Evolutionary conservation across 257 asterid genomes (phyloP).

Genomic region (Osmanthus fragrans): DNA sequence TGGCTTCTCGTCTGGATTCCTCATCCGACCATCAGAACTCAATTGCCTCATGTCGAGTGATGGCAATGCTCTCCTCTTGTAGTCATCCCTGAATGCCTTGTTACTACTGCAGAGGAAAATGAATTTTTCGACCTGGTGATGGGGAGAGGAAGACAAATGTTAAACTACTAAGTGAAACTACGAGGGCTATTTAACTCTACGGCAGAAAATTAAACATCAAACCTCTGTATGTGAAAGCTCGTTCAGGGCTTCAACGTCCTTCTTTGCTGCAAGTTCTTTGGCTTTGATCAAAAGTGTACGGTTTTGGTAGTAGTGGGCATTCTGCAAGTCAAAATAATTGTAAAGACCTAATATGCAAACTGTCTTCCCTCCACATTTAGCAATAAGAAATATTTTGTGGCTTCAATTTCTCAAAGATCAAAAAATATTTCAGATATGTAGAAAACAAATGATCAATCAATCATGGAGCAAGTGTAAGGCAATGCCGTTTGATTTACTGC

Average conservation of each 20-base stretch:
- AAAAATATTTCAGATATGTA: not conserved
- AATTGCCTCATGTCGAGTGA: constrained; percentile 76
- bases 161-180: not conserved
- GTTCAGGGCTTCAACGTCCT: constrained; percentile 62
- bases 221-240: constrained; percentile 73
- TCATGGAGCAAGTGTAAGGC: not conserved
- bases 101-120: constrained; percentile 51
- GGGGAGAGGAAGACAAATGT: not conserved
- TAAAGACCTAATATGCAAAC: not conserved
- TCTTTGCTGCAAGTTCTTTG: constrained; percentile 72
- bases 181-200: not conserved
- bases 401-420: not conserved
- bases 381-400: not conserved
- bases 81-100: constrained; percentile 72
- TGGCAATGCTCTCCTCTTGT: constrained; percentile 60
- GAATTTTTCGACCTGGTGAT: constrained; percentile 62
- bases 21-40: constrained; percentile 72
- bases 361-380: not conserved
- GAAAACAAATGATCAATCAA: not conserved
- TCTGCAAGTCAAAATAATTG: constrained; percentile 45
- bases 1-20: constrained; percentile 76
- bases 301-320: constrained; percentile 62
- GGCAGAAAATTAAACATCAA: constrained; percentile 16
- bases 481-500: not conserved
- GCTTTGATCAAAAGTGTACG: constrained; percentile 56